Conservation (phyloP, 2,329 filamentous ascomycete genomes). For the Neonectria punicea region DNA sequence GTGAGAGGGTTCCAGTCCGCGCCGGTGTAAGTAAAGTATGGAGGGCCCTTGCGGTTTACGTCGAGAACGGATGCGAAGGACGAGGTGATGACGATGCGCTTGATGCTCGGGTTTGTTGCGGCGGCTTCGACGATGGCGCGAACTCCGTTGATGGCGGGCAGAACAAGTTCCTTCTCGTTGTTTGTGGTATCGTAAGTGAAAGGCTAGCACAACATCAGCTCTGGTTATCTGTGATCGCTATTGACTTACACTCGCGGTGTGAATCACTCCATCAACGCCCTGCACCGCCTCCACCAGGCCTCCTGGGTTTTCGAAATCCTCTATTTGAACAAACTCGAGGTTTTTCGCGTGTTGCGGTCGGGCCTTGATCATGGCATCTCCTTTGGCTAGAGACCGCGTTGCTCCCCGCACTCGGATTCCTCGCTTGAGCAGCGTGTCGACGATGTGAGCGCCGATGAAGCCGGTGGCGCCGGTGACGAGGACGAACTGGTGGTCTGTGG, state of each 20-base stretch:
- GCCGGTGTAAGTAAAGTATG: slow-evolving; percentile 63
- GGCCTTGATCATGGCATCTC: slow-evolving; percentile 49
- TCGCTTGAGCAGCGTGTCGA: slow-evolving; percentile 44
- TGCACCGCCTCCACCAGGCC: slow-evolving; percentile 52
- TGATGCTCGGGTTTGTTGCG: slow-evolving; percentile 35
- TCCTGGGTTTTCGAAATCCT: slow-evolving; percentile 53
- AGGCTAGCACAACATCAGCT: slow-evolving; percentile 44
- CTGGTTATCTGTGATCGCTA: accelerated
- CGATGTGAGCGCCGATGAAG: slow-evolving; percentile 49
- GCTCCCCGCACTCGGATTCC: slow-evolving; percentile 47
- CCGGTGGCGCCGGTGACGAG: slow-evolving; percentile 42
- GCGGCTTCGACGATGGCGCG: slow-evolving; percentile 52
- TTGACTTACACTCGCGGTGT: slow-evolving; percentile 54
- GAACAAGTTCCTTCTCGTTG: slow-evolving; percentile 57
- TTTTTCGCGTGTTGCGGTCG: slow-evolving; percentile 48
- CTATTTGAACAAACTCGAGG: slow-evolving; percentile 55
- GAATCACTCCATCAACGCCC: slow-evolving; percentile 55
- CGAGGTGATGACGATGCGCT: slow-evolving; percentile 66
- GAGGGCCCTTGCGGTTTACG: slow-evolving; percentile 55
- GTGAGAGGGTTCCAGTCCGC: slow-evolving; percentile 68
- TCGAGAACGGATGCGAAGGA: slow-evolving; percentile 75
- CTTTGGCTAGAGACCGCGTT: slow-evolving; percentile 45
- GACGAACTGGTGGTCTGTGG: slow-evolving; percentile 22
- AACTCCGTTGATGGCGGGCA: slow-evolving; percentile 59
- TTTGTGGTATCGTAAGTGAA: slow-evolving; percentile 55